Conservation (phyloP, 75 land plant species). For the Pinus taeda region DNA sequence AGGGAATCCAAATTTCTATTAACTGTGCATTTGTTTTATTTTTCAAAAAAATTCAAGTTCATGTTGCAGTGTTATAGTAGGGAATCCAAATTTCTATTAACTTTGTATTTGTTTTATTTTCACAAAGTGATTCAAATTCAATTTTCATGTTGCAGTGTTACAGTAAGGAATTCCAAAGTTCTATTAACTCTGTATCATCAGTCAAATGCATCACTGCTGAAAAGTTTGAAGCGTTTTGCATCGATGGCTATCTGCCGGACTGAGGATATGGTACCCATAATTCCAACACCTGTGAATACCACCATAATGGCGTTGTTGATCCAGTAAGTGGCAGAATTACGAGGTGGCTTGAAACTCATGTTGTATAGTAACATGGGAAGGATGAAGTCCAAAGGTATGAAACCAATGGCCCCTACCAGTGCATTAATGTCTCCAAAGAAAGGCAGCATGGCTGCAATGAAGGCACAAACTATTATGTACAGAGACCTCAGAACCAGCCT, state of each 20-base stretch:
- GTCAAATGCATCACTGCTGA: constrained; percentile 39
- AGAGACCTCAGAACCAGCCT: constrained; percentile 54
- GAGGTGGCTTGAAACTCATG: too few relatives aligned
- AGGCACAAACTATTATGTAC: constrained; percentile 25
- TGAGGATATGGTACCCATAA: constrained; percentile 11
- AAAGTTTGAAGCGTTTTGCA: constrained; percentile 67
- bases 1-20: too few relatives aligned
- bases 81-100: too few relatives aligned
- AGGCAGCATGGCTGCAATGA: constrained; percentile 68
- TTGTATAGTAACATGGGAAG: too few relatives aligned
- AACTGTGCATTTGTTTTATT: too few relatives aligned
- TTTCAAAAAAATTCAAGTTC: too few relatives aligned
- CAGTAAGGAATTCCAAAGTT: too few relatives aligned
- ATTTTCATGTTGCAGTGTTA: too few relatives aligned
- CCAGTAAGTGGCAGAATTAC: too few relatives aligned
- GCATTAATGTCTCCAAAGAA: constrained; percentile 94
- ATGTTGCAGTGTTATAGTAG: too few relatives aligned
- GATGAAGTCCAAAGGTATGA: constrained; percentile 39
- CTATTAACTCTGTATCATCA: constrained; percentile 3
- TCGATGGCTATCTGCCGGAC: constrained; percentile 70
- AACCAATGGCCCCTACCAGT: constrained; percentile 85
- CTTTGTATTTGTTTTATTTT: too few relatives aligned
- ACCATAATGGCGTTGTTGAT: constrained; percentile 46
- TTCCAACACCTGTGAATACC: constrained; percentile 65
- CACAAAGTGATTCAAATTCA: too few relatives aligned